Conservation (phyloP, 805 yeast genomes). For the Lipomyces orientalis region DNA sequence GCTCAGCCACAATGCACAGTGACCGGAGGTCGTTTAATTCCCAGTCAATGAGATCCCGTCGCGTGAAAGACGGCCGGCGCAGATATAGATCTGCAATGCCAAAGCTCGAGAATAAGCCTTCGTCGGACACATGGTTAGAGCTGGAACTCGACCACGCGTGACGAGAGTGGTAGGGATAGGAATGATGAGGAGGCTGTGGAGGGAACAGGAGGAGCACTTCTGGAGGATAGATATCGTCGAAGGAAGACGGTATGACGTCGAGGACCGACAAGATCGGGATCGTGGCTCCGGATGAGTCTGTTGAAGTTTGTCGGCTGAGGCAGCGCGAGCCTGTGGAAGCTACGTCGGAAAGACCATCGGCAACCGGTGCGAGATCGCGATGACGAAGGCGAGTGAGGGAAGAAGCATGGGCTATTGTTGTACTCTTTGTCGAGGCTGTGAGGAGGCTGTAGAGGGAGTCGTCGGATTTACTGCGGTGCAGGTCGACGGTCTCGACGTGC, state of each 20-base stretch:
- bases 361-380: neutral
- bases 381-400: constrained; percentile 2
- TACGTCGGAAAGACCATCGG: neutral
- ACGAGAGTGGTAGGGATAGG: neutral
- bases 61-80: constrained; percentile 66
- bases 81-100: constrained; percentile 23
- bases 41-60: constrained; percentile 71
- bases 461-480: neutral
- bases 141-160: constrained; percentile 2
- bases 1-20: constrained; percentile 57
- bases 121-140: constrained; percentile 3
- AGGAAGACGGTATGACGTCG: constrained; percentile 28
- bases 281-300: constrained; percentile 15
- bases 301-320: constrained; percentile 6
- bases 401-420: neutral
- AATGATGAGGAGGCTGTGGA: constrained; percentile 12
- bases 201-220: constrained; percentile 26
- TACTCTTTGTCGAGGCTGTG: constrained; percentile 4
- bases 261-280: constrained; percentile 13
- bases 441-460: constrained; percentile 1
- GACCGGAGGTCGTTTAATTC: constrained; percentile 71
- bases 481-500: constrained; percentile 29
- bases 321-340: constrained; percentile 2
- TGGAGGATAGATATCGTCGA: constrained; percentile 28
- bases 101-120: constrained; percentile 15